A percentile compares a stretch with the other conserved stretches of the same genome.
Conservation (phyloP, 495 filamentous ascomycete genomes). For the Neurospora sp. region DNA sequence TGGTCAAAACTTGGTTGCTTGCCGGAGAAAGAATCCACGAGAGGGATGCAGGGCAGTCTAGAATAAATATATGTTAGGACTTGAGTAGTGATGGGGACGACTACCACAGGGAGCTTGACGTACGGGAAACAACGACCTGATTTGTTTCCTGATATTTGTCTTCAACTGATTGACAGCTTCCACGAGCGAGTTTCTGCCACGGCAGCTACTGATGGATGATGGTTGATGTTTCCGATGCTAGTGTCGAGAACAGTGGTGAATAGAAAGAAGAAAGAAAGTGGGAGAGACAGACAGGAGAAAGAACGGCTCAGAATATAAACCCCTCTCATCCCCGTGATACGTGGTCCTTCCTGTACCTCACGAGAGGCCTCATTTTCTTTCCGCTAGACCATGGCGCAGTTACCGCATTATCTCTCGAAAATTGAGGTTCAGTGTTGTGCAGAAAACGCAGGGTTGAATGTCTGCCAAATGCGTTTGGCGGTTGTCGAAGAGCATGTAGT, state of each 20-base stretch:
- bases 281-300: neutral
- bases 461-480: neutral
- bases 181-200: neutral
- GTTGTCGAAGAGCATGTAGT: neutral
- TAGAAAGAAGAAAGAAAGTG: neutral
- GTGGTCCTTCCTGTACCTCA: neutral
- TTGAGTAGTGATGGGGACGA: neutral
- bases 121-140: neutral
- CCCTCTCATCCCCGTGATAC: neutral
- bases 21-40: neutral
- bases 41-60: neutral
- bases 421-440: neutral
- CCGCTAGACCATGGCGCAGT: neutral
- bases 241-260: neutral
- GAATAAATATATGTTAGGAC: neutral
- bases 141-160: neutral
- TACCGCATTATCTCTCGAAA: neutral
- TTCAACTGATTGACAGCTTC: neutral
- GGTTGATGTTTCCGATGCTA: neutral
- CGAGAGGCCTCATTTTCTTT: neutral
- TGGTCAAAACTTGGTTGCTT: neutral
- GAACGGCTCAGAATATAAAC: neutral
- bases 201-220: neutral
- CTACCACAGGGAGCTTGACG: neutral
- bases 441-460: neutral